phyloP scores from a whole-genome alignment of 2,329 filamentous ascomycete species.

The Graphiopsis chlorocephala region DNA sequence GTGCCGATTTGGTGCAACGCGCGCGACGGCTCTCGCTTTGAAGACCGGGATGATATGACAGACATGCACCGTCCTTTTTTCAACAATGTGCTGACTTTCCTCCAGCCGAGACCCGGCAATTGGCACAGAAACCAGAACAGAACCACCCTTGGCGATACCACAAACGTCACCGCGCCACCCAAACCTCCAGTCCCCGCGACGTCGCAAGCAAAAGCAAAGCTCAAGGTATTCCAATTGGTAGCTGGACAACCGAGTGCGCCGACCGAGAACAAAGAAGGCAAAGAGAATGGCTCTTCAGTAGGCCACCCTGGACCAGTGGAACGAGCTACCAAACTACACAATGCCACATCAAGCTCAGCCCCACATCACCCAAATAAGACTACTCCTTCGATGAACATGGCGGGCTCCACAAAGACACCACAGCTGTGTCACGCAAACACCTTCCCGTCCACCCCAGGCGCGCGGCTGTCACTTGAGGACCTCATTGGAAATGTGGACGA shows the following conservation, averaged over 20 bases:
- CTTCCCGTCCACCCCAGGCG: conserved; percentile 58
- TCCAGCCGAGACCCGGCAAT: conserved; percentile 25
- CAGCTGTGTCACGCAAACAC: conserved; percentile 32
- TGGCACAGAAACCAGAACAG: conserved; percentile 25
- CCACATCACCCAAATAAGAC: conserved; percentile 8
- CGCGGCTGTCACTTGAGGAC: conserved; percentile 58
- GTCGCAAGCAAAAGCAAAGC: conserved; percentile 52
- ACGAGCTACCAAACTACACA: conserved; percentile 3
- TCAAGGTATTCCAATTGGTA: conserved; percentile 55
- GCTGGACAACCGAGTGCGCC: conserved; percentile 33
- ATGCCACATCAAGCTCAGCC: conserved; percentile 15
- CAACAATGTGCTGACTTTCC: not conserved
- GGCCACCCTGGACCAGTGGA: not conserved
- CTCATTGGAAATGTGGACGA: conserved; percentile 61
- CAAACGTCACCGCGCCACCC: conserved; percentile 28
- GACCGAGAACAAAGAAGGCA: conserved; percentile 32
- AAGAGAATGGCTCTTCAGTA: conserved; percentile 39
- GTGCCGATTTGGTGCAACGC: not conserved
- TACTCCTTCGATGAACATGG: not conserved
- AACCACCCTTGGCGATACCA: conserved; percentile 23
- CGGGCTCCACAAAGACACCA: conserved; percentile 21
- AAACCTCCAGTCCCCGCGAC: conserved; percentile 49
- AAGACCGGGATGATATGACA: not conserved
- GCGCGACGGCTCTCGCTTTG: not conserved
- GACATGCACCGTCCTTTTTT: not conserved